Conservation (phyloP, 805 yeast genomes). For the Jamesozyma spencerorum region DNA sequence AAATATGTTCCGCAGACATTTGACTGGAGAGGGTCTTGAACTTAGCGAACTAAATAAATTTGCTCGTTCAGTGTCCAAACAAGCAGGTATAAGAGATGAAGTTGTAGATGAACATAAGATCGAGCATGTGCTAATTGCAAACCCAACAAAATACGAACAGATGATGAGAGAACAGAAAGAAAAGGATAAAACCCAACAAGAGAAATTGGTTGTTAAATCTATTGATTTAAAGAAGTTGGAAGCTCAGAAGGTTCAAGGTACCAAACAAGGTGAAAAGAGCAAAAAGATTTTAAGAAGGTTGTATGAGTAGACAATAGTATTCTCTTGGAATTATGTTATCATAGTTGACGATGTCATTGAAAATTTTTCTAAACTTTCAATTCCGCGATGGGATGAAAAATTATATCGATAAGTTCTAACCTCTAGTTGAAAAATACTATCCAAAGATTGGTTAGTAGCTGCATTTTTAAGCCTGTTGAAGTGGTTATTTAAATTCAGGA, state of each 20-base stretch:
- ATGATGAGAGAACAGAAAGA: conserved; percentile 12
- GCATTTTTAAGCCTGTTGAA: too few relatives aligned
- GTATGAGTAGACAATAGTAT: conserved; percentile 13
- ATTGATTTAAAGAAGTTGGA: conserved; percentile 2
- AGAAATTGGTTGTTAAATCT: neutral
- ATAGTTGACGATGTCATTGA: conserved; percentile 1
- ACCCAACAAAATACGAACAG: conserved; percentile 29
- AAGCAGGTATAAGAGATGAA: conserved; percentile 23
- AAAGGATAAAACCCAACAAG: neutral
- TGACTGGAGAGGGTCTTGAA: conserved; percentile 49
- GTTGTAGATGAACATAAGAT: conserved; percentile 19
- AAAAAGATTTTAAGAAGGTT: conserved; percentile 13
- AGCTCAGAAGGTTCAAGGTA: conserved; percentile 18
- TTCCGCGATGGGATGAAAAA: conserved; percentile 8
- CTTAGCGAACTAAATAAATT: conserved; percentile 40
- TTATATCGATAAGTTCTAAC: too few relatives aligned
- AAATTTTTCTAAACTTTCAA: conserved; percentile 3
- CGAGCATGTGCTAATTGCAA: conserved; percentile 28
- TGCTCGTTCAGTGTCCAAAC: conserved; percentile 38
- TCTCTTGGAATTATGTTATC: neutral
- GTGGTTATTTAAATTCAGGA: too few relatives aligned
- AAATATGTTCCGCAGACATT: conserved; percentile 43
- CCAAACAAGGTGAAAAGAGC: conserved; percentile 13
- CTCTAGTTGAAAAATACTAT: too few relatives aligned
- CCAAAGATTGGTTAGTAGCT: too few relatives aligned